Evolutionary conservation across 768 basidiomycete genomes (phyloP).

Genomic region (Tricholoma sp.): DNA sequence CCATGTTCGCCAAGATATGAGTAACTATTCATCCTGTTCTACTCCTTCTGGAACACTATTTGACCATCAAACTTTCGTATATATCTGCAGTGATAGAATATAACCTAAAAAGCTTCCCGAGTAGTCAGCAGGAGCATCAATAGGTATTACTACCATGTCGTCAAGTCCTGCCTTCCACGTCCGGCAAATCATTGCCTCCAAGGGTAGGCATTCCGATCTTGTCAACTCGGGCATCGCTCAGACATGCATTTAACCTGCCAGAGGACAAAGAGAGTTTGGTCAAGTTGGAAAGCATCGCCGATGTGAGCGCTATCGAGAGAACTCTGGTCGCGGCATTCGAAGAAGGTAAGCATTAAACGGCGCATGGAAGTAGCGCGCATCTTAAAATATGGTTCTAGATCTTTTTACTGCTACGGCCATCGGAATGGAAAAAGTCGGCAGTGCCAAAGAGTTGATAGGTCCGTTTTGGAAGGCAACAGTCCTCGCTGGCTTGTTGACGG

Average conservation of each 20-base stretch:
- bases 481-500: slow-evolving; percentile 9
- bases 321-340: slow-evolving; percentile 2
- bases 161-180: not conserved
- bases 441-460: slow-evolving; percentile 5
- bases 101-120: not conserved
- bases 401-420: slow-evolving; percentile 6
- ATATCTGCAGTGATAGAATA: no score
- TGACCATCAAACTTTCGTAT: no score
- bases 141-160: not conserved
- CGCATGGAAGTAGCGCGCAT: not conserved
- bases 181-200: not conserved
- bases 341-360: slow-evolving; percentile 1
- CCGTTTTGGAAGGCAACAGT: slow-evolving; percentile 4
- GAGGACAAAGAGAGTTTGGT: not conserved
- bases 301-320: not conserved
- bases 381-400: not conserved
- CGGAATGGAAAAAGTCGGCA: not conserved
- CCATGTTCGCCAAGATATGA: no score
- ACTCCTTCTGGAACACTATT: no score
- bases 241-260: not conserved
- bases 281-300: not conserved
- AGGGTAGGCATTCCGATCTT: not conserved
- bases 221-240: not conserved
- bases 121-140: not conserved
- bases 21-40: no score